Base-by-base conservation (phyloP, 202 grass and related monocot genomes). In the Hordeum pubiflorum region DNA sequence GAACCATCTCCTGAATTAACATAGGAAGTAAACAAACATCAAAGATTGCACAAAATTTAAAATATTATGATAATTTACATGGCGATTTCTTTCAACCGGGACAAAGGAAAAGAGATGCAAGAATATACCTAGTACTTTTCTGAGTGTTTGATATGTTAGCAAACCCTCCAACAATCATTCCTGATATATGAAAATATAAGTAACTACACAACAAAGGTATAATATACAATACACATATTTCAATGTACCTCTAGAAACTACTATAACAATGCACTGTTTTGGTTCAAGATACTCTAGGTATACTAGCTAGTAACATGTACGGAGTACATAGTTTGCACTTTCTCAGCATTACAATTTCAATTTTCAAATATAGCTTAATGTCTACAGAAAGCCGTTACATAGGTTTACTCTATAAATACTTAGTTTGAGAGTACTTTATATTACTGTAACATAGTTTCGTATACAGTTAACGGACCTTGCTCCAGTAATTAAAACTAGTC, bases 101-200 rank as follows among this genome's bases (percentile, higher is more conserved):
- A 80, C 32, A 41, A 60, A 74, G 31, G 37, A 69, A 18, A 72
- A 52, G 9, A 69, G 59, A 70, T 46, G 43, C 70, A 60, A 31
- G 50, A 39, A 58, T 59, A 56, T 40, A 94, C 92, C 92, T 91
- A 27, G 74, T 94, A 69, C 50, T 94, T 71, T 76, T 87, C 77
- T 94, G 89, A 73, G 92, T 87, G 57, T 91, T 89, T 70, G 89
- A 94, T 85, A 94, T 85, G 37, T 94, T 91, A 80, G 92, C 89
- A 78, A 94, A 82, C 24, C 69, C 84, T 69, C 89, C 92, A 81
- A 94, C 86, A 88, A 90, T 88, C 78, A 90, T 81, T 63, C 88
- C 88, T 93, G 79, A 50, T 74, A 80, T 10, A 66, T 12, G 17
- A 78, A 77, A n/a, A 1, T 31, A 78, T 17, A 26, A 61, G 33